A percentile compares a stretch with the other conserved stretches of the same genome.
These are phyloP conservation scores for Pulveroboletus sp. DNA, from an alignment of 768 basidiomycete species.

Conservation along the genomic window DNA sequence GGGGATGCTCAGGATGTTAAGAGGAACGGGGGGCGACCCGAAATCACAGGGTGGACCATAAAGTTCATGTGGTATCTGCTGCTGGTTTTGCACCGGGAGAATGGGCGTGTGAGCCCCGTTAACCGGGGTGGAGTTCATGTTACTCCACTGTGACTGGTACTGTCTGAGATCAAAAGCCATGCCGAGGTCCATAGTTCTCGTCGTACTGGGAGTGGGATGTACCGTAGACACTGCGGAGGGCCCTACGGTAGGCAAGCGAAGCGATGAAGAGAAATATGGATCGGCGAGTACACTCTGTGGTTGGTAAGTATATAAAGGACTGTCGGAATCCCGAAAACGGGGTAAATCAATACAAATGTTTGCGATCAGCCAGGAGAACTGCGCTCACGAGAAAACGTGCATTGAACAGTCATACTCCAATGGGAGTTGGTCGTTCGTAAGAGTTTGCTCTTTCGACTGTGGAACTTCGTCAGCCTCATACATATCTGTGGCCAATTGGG, in stretches of 20 bases:
- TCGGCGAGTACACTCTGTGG: neutral
- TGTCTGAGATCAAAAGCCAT: neutral
- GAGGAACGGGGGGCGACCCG: neutral
- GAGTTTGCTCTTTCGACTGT: neutral
- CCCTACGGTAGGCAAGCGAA: neutral
- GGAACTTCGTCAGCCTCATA: neutral
- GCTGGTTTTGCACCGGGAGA: neutral
- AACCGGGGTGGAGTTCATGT: neutral
- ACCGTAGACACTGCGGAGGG: neutral
- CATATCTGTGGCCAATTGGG: neutral
- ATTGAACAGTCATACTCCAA: neutral
- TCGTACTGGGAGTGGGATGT: neutral
- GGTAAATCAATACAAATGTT: neutral
- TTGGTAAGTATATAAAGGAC: neutral
- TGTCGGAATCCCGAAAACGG: neutral
- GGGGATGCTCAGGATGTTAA: neutral
- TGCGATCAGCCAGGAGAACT: neutral
- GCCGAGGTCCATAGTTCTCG: neutral
- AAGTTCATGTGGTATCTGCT: neutral
- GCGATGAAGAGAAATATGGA: neutral
- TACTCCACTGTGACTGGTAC: neutral
- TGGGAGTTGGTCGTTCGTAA: neutral
- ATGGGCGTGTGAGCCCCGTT: neutral
- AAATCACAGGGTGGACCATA: neutral
- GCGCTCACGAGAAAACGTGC: conserved; percentile 1